Conservation (phyloP, 176 grass and related monocot species). For the Typha latifolia region DNA sequence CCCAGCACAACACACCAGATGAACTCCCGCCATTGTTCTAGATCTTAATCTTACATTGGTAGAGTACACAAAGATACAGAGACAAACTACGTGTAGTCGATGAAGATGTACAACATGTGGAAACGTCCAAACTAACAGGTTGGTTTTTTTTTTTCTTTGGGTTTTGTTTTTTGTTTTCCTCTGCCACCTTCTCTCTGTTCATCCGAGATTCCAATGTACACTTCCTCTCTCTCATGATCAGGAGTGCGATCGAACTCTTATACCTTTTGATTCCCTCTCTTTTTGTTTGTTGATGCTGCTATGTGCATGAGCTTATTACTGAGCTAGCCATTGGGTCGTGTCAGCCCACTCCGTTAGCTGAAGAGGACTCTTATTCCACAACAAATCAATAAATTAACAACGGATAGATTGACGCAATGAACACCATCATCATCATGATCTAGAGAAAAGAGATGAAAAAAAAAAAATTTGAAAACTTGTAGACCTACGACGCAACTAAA, state of each 20-base stretch:
- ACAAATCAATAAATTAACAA: slow-evolving; percentile 91
- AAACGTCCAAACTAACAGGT: no score
- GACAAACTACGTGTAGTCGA: slow-evolving; percentile 14
- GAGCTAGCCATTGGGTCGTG: slow-evolving; percentile 21
- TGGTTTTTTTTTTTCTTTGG: background rate
- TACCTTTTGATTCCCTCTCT: slow-evolving; percentile 5
- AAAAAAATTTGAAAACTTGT: slow-evolving; percentile 14
- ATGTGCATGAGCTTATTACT: slow-evolving; percentile 38
- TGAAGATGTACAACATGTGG: background rate
- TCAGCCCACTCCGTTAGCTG: slow-evolving; percentile 23
- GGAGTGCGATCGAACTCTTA: background rate
- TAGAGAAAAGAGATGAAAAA: background rate
- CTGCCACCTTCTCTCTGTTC: background rate
- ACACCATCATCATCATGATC: slow-evolving; percentile 30
- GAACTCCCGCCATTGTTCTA: slow-evolving; percentile 27
- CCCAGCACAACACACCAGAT: slow-evolving; percentile 25
- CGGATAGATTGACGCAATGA: slow-evolving; percentile 3
- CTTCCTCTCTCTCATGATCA: slow-evolving; percentile 4
- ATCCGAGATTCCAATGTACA: background rate
- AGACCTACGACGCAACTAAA: slow-evolving; percentile 17
- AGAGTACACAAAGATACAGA: slow-evolving; percentile 20
- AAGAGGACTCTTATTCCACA: slow-evolving; percentile 59
- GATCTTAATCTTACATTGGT: slow-evolving; percentile 19
- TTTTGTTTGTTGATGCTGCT: slow-evolving; percentile 19
- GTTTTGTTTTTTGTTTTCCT: background rate